These are phyloP conservation scores for Colletotrichum chrysophilum DNA, from an alignment of 2,329 filamentous ascomycete species.

Conservation along the genomic window DNA sequence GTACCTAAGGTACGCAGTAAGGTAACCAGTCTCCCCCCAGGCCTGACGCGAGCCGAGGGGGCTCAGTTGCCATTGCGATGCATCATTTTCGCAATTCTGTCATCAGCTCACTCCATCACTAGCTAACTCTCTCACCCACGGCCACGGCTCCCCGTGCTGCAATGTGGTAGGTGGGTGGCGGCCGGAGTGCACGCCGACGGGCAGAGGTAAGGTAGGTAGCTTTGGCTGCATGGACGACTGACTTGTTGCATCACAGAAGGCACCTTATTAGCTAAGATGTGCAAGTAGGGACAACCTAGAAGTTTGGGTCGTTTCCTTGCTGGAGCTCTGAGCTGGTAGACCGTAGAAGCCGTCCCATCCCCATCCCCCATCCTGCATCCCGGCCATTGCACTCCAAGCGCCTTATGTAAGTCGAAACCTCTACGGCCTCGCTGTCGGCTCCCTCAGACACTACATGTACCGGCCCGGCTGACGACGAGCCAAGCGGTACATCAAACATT, in stretches of 20 bases:
- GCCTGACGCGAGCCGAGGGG: constrained; percentile 2
- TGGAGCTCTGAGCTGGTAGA: neutral
- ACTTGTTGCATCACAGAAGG: neutral
- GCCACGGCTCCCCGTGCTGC: neutral
- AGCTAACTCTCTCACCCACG: neutral
- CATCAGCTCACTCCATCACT: constrained; percentile 18
- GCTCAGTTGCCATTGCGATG: neutral
- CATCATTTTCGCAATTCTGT: constrained; percentile 20
- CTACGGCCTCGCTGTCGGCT: constrained; percentile 9
- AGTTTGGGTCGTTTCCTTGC: neutral
- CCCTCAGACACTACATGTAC: constrained; percentile 4
- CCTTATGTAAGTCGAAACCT: constrained; percentile 19
- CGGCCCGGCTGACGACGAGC: neutral
- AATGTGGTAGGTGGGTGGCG: neutral
- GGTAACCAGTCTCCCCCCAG: neutral
- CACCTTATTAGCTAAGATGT: constrained; percentile 10
- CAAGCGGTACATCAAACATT: constrained; percentile 15
- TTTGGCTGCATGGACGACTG: neutral
- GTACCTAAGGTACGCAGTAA: neutral
- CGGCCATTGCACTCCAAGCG: neutral
- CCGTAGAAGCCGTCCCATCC: neutral
- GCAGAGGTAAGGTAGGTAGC: neutral
- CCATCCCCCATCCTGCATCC: neutral
- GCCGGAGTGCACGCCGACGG: neutral
- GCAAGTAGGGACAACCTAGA: neutral